phyloP scores from a whole-genome alignment of 139 green algal genomes.

The Picochlorum sp. region DNA sequence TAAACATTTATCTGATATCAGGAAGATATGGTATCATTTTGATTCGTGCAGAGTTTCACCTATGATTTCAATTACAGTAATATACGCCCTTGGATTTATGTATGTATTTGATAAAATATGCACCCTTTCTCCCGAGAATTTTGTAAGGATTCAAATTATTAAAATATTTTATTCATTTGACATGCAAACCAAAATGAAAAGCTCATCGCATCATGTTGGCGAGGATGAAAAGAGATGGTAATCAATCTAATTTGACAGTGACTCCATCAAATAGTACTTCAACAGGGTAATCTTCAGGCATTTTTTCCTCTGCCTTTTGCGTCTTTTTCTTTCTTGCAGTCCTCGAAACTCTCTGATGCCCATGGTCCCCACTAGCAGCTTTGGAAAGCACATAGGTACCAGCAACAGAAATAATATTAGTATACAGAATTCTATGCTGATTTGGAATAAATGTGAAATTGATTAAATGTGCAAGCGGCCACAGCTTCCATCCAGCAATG shows the following conservation, averaged over 20 bases:
- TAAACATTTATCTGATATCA: too few species aligned
- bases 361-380: conserved; percentile 1
- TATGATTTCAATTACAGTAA: too few species aligned
- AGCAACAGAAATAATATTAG: conserved; percentile 32
- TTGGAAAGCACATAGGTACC: conserved; percentile 23
- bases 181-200: too few species aligned
- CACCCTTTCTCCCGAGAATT: too few species aligned
- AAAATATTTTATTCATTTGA: too few species aligned
- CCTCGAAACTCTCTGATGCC: background rate
- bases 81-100: too few species aligned
- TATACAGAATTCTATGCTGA: conserved; percentile 32
- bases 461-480: conserved; percentile 22
- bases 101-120: too few species aligned
- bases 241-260: conserved; percentile 12
- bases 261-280: conserved; percentile 15
- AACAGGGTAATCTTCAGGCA: background rate
- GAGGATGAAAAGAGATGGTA: too few species aligned
- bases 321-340: background rate
- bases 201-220: too few species aligned
- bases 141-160: too few species aligned
- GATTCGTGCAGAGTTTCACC: too few species aligned
- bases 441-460: conserved; percentile 35
- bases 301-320: background rate
- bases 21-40: too few species aligned
- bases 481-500: conserved; percentile 30